Evolutionary conservation across 768 basidiomycete species (phyloP).

Genomic region (Termitomyces sp.): DNA sequence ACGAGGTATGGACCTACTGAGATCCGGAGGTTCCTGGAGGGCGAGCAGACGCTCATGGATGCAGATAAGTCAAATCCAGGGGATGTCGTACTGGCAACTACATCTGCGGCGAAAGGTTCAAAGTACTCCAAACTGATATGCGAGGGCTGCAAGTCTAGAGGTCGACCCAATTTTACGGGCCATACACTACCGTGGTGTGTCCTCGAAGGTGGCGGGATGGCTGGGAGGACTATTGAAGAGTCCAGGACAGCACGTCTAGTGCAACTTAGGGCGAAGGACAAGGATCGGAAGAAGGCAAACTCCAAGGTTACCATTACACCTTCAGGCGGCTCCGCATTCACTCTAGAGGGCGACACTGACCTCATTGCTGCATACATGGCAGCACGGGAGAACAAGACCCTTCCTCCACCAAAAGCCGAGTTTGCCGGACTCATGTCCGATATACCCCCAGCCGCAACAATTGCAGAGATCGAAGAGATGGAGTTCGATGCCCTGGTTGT

Average conservation of each 20-base stretch:
- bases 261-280: not conserved
- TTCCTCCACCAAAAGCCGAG: no score
- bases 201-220: no score
- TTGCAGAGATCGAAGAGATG: not conserved
- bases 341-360: no score
- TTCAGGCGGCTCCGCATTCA: not conserved
- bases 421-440: no score
- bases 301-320: not conserved
- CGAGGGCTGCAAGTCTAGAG: no score
- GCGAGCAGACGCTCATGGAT: not conserved
- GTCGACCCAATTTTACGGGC: no score
- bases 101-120: not conserved
- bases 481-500: not conserved
- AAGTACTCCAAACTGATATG: no score
- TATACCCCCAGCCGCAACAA: not conserved
- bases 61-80: not conserved
- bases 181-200: no score
- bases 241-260: no score
- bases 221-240: no score
- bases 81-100: not conserved
- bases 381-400: not conserved
- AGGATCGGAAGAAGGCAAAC: not conserved
- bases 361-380: not conserved
- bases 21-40: not conserved
- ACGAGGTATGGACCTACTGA: not conserved